Evolutionary conservation across 2,329 filamentous ascomycete genomes (phyloP), one percentile per base, ranked within the genome.

Genomic region (Aspergillus felis): DNA sequence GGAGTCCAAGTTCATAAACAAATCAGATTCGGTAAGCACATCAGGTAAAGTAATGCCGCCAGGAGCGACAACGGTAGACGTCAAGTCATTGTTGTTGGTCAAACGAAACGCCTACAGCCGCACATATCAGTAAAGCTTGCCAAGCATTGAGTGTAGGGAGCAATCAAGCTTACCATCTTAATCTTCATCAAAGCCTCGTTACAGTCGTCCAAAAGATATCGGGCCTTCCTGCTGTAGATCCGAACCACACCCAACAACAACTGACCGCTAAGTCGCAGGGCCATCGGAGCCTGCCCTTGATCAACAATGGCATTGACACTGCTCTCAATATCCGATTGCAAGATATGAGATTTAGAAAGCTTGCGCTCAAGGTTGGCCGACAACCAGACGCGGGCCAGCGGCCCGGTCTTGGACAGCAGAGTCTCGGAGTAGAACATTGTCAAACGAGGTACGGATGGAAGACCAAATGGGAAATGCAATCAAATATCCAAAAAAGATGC

Each of bases 321-420:
- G 78, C 92, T 91, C 68, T 93, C 89, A 66, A 99, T 89, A 78
- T 96, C 95, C 58, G 92, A 93, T 73, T 96, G 91, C 63, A 99
- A 76, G 65, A 97, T 94, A 70, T 97, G 92, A 62, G 91, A 92
- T 79, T 99, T 99, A 66, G 92, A 96, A 59, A 99, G 87, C 80
- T 97, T 99, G 82, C 93, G 92, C 84, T 97, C 94, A 64, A 97
- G 83, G 77, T 97, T 99, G 80, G 94, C 92, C 32, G 94, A 96
- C 61, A 97, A 85, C 94, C 94, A 99, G 79, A 97, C 92, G 72
- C 92, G 91, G 78, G 94, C 94, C 82, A 99, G 79, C 71, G 94
- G 93, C 81, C 94, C 94, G 68, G 91, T 96, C 87, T 96, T 96
- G 75, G 92, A 92, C 68, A 99, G 85, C 58, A 99, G 85, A 55